Evolutionary conservation across 1,139 yeast species (phyloP), one percentile per base, ranked within the genome.

Genomic region (Nakaseomyces kungkrabaensis): DNA sequence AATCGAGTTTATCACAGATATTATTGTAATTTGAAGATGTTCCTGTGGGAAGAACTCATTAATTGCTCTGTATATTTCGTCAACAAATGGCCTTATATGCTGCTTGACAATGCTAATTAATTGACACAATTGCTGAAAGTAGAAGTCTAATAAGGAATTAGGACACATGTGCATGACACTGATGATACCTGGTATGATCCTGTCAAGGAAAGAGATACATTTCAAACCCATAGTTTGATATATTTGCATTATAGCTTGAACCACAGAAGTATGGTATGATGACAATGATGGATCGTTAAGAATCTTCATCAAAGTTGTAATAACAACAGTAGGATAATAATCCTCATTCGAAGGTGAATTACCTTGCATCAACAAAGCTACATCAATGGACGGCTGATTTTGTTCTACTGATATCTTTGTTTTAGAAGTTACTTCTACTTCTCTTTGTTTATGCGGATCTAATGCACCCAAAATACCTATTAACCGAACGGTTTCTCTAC

Each of bases 401-500:
- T 86, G 92, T 56, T 85, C 95, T 1, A 81, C 83, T 0, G 86
- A 79, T 27, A 75, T 74, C 48, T 75, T 77, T 5, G 82, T 81
- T 3, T 83, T 79, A 1, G 62, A 57, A 13, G 76, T 77, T 53
- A 87, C 82, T 62, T 90, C 97, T 10, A 90, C 89, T 60, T 89
- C 96, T 50, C 96, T 81, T 59, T 89, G 95, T 61, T 87, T 89
- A 64, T 90, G 92, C 1, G 99, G 99, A 68, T 94, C 98, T 48
- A 94, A 72, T 0, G 98, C 98, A 52, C 99, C 99, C 43, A 94
- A 72, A 41, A 90, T 89, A 62, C 99, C 99, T 55, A 92, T 72
- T 27, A 92, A 70, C 56, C 92, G 75, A 0, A 92, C 96, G 0
- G 96, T 85, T 66, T 92, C 97, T 52, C 96, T 73, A 59, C 94